These are phyloP conservation scores for Verticillium alfalfae DNA, from an alignment of 2,329 filamentous ascomycete species.

Conservation along the genomic window DNA sequence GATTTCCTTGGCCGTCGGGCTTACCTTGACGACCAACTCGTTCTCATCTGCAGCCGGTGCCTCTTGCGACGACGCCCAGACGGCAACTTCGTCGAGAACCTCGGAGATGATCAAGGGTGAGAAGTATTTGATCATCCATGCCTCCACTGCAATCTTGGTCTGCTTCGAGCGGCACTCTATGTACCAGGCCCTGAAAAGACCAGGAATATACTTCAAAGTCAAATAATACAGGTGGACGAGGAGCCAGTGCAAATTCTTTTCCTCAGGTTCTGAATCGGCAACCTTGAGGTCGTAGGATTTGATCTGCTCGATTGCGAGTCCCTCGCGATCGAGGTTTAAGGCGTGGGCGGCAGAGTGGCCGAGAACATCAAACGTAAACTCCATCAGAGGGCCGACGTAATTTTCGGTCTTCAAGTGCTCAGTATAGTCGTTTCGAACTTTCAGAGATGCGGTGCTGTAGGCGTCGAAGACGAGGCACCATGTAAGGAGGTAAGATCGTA, in stretches of 20 bases:
- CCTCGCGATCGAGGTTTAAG: slow-evolving; percentile 65
- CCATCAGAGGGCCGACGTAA: slow-evolving; percentile 63
- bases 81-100: slow-evolving; percentile 60
- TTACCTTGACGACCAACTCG: slow-evolving; percentile 64
- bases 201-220: slow-evolving; percentile 69
- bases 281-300: slow-evolving; percentile 45
- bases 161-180: slow-evolving; percentile 75
- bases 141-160: slow-evolving; percentile 71
- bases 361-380: slow-evolving; percentile 79
- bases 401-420: slow-evolving; percentile 71
- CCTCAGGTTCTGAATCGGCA: slow-evolving; percentile 53
- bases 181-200: slow-evolving; percentile 79
- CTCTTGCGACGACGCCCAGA: slow-evolving; percentile 57
- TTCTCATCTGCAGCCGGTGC: slow-evolving; percentile 44
- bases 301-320: slow-evolving; percentile 54
- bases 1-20: slow-evolving; percentile 66
- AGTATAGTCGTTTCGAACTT: slow-evolving; percentile 76
- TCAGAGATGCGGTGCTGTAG: slow-evolving; percentile 71
- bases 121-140: slow-evolving; percentile 82
- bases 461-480: slow-evolving; percentile 91
- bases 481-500: slow-evolving; percentile 78
- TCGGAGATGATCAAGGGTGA: slow-evolving; percentile 64
- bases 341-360: slow-evolving; percentile 71
- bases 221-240: slow-evolving; percentile 83
- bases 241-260: slow-evolving; percentile 76